Evolutionary conservation across 2,329 filamentous ascomycete species (phyloP).

Genomic region (Cordyceps militaris): DNA sequence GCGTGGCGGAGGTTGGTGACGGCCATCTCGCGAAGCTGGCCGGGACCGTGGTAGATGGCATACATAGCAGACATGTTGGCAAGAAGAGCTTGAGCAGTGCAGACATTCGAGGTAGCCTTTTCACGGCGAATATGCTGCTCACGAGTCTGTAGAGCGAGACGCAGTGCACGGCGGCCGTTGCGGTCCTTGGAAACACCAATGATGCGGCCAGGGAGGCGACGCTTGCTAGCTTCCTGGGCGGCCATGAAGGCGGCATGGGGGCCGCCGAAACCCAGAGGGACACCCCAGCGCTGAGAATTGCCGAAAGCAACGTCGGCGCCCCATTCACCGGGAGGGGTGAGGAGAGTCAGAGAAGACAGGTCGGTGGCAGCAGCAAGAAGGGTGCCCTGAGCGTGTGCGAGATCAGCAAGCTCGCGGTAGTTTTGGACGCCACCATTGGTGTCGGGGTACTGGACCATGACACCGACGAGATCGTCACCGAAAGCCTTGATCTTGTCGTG

Average conservation of each 20-base stretch:
- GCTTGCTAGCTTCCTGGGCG: slow-evolving; percentile 82
- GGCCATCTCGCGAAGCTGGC: slow-evolving; percentile 76
- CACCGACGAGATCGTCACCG: slow-evolving; percentile 77
- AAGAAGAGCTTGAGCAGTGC: slow-evolving; percentile 86
- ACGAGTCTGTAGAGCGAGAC: slow-evolving; percentile 74
- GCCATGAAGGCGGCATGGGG: slow-evolving; percentile 98
- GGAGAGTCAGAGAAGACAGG: slow-evolving; percentile 74
- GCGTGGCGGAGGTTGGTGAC: slow-evolving; percentile 67
- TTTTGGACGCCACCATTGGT: slow-evolving; percentile 75
- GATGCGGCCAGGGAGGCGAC: slow-evolving; percentile 85
- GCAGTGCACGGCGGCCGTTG: slow-evolving; percentile 70
- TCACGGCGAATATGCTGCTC: slow-evolving; percentile 95
- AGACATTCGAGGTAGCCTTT: slow-evolving; percentile 96
- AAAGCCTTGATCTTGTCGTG: slow-evolving; percentile 62
- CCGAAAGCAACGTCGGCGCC: slow-evolving; percentile 94
- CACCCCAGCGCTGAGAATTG: slow-evolving; percentile 83
- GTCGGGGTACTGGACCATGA: slow-evolving; percentile 92
- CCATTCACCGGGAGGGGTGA: slow-evolving; percentile 88
- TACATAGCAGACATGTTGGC: slow-evolving; percentile 97
- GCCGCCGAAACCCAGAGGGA: slow-evolving; percentile 85
- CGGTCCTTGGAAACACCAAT: slow-evolving; percentile 91
- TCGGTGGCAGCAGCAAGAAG: slow-evolving; percentile 87
- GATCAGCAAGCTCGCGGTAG: slow-evolving; percentile 65
- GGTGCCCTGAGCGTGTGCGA: slow-evolving; percentile 69
- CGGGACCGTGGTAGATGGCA: slow-evolving; percentile 85